These are phyloP conservation scores for Malassezia obtusa DNA, from an alignment of 1,284 basidiomycete species.

Conservation along the genomic window DNA sequence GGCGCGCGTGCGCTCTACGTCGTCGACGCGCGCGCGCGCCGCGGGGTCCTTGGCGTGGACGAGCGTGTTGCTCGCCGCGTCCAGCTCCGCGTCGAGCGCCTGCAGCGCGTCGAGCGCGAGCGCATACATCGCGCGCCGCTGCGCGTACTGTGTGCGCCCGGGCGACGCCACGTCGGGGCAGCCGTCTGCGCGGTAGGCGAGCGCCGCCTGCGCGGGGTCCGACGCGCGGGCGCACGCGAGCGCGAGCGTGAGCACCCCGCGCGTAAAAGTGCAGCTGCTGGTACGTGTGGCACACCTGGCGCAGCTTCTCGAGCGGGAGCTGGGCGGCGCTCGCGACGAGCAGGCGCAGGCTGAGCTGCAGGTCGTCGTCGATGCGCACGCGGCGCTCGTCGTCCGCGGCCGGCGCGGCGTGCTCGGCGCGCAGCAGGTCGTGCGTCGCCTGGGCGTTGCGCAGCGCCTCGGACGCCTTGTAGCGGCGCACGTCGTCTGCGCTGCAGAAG, in stretches of 20 bases:
- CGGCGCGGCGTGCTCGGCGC: slow-evolving; percentile 52
- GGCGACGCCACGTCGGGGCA: slow-evolving; percentile 56
- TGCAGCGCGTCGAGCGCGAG: slow-evolving; percentile 59
- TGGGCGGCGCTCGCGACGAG: slow-evolving; percentile 78
- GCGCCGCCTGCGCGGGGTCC: slow-evolving; percentile 60
- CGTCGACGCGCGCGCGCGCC: slow-evolving; percentile 29
- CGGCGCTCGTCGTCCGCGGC: neutral
- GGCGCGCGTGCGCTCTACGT: slow-evolving; percentile 35
- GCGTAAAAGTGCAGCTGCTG: slow-evolving; percentile 67
- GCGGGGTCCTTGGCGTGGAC: slow-evolving; percentile 22
- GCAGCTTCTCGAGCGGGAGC: slow-evolving; percentile 70
- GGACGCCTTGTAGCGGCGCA: slow-evolving; percentile 95
- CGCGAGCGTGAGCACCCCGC: slow-evolving; percentile 77
- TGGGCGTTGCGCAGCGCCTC: slow-evolving; percentile 85
- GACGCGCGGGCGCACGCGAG: slow-evolving; percentile 69
- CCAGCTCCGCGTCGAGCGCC: slow-evolving; percentile 59
- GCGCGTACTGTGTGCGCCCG: slow-evolving; percentile 53
- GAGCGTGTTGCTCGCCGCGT: slow-evolving; percentile 24
- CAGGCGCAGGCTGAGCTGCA: slow-evolving; percentile 51
- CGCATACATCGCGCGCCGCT: slow-evolving; percentile 59
- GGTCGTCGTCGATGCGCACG: slow-evolving; percentile 14
- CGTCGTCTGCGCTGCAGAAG: slow-evolving; percentile 96
- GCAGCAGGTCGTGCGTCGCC: slow-evolving; percentile 54
- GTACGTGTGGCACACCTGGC: slow-evolving; percentile 76
- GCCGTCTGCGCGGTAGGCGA: slow-evolving; percentile 54